phyloP scores from a whole-genome alignment of 108 stramenopile species.

The Nitzschia sp. region DNA sequence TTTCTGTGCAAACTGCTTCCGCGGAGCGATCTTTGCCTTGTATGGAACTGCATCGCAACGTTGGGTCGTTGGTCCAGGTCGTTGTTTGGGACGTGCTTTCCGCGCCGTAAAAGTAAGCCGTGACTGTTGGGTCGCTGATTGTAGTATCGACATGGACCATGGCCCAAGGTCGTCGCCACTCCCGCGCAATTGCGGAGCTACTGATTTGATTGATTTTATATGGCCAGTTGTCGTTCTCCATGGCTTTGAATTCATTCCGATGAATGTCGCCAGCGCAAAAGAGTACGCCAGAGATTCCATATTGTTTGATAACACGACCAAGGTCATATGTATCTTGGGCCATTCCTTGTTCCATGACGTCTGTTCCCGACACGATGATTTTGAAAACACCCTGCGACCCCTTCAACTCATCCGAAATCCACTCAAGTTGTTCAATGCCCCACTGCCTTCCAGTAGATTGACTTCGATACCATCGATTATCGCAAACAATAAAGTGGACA shows the following conservation, averaged over 20 bases:
- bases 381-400: constrained; percentile 27
- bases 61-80: constrained; percentile 33
- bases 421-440: constrained; percentile 26
- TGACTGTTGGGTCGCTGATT: constrained; percentile 14
- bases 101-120: constrained; percentile 27
- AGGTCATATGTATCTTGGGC: constrained; percentile 12
- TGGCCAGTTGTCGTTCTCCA: constrained; percentile 8
- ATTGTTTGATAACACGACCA: constrained; percentile 7
- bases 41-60: constrained; percentile 21
- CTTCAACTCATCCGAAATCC: constrained; percentile 12
- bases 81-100: background rate
- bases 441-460: constrained; percentile 1
- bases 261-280: constrained; percentile 40
- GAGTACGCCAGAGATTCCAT: constrained; percentile 24
- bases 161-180: constrained; percentile 28
- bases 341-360: constrained; percentile 22
- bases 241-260: constrained; percentile 33
- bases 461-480: constrained; percentile 33
- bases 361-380: constrained; percentile 28
- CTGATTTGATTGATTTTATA: constrained; percentile 30
- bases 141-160: constrained; percentile 28
- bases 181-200: constrained; percentile 30
- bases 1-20: constrained; percentile 29
- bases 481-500: constrained; percentile 33
- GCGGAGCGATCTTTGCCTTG: constrained; percentile 1